Conservation (phyloP, 139 green algal genomes). For the Marvania coccoides region DNA sequence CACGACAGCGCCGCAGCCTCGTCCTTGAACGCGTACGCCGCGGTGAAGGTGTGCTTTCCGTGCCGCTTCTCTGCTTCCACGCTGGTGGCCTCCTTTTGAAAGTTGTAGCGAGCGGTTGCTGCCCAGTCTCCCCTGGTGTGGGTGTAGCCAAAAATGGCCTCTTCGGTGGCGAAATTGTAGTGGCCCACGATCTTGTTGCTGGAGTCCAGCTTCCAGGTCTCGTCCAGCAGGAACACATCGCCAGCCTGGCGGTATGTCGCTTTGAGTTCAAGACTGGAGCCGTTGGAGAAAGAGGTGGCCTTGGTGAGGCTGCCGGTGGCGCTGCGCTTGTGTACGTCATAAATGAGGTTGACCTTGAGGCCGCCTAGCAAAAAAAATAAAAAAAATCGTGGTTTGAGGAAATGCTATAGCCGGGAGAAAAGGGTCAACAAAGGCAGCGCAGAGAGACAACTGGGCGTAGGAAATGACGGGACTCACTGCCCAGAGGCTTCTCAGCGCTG, state of each 20-base stretch:
- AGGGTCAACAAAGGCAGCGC: background rate
- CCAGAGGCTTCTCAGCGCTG: constrained; percentile 3
- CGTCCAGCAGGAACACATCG: constrained; percentile 12
- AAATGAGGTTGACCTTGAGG: constrained; percentile 11
- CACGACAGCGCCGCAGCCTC: constrained; percentile 7
- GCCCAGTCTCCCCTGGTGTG: constrained; percentile 1
- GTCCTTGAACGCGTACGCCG: background rate
- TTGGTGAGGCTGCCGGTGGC: background rate
- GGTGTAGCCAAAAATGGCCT: constrained; percentile 6
- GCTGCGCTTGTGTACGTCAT: background rate
- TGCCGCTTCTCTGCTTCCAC: background rate
- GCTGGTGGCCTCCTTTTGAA: constrained; percentile 2
- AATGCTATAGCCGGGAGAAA: background rate
- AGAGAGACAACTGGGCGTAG: background rate
- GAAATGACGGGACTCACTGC: background rate
- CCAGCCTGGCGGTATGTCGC: constrained; percentile 4
- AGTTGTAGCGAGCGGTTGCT: constrained; percentile 7
- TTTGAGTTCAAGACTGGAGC: constrained; percentile 6
- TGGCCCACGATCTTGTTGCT: constrained; percentile 16
- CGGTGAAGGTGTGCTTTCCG: constrained; percentile 3
- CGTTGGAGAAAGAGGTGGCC: background rate
- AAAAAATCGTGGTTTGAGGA: no score
- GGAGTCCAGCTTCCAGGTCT: constrained; percentile 26
- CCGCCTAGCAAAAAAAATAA: constrained; percentile 17
- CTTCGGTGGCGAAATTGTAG: constrained; percentile 27